A percentile compares a stretch with the other conserved stretches of the same genome.
phyloP scores from a whole-genome alignment of 257 asterid genomes.

The Solanum chiquidenum region DNA sequence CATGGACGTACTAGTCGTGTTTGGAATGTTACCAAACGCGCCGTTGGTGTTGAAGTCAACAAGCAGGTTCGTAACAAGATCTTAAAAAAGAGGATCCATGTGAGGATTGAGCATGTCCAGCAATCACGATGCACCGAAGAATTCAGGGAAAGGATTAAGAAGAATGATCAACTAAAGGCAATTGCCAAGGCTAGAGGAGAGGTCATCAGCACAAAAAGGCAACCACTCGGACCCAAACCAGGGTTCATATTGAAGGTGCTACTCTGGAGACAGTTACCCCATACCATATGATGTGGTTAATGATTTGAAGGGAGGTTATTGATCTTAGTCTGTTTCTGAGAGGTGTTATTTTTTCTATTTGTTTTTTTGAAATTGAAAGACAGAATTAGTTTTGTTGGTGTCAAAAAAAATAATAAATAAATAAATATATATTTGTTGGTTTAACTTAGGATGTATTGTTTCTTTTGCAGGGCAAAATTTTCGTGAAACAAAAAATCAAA shows the following conservation, averaged over 20 bases:
- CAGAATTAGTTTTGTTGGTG: not conserved
- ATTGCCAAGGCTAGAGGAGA: conserved; percentile 65
- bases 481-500: too few relatives aligned
- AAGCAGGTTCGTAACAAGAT: conserved; percentile 59
- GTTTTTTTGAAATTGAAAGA: not conserved
- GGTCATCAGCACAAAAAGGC: conserved; percentile 69
- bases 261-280: conserved; percentile 80
- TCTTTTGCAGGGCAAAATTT: too few relatives aligned
- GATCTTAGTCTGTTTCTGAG: not conserved
- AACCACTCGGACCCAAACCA: conserved; percentile 72
- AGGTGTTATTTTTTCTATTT: not conserved
- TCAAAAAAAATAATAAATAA: too few relatives aligned
- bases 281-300: conserved; percentile 92
- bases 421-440: too few relatives aligned
- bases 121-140: conserved; percentile 68
- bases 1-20: conserved; percentile 62
- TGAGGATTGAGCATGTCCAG: conserved; percentile 65
- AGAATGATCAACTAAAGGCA: conserved; percentile 57
- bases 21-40: conserved; percentile 59
- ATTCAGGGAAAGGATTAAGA: conserved; percentile 33
- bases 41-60: conserved; percentile 49
- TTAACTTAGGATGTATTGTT: too few relatives aligned
- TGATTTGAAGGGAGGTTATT: conserved; percentile 88
- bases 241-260: conserved; percentile 73
- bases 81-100: conserved; percentile 63